phyloP scores from a whole-genome alignment of 192 early-diverging fungal genomes.

The Coemansia sp. region DNA sequence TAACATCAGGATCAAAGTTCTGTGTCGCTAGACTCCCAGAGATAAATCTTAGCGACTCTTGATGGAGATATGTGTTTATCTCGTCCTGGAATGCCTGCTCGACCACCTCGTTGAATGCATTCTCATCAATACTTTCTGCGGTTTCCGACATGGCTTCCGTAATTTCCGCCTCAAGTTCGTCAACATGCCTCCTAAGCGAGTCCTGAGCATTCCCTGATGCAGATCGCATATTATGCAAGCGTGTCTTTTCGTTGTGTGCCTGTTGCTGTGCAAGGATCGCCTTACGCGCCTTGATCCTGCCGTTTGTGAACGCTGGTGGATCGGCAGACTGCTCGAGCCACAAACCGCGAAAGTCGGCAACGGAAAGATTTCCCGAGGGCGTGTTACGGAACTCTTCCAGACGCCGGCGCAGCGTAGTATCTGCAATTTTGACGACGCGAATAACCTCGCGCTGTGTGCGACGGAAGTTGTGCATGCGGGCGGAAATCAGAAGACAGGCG shows the following conservation, averaged over 20 bases:
- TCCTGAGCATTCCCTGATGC: not conserved
- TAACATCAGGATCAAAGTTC: constrained; percentile 43
- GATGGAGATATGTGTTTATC: constrained; percentile 26
- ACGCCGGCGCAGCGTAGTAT: constrained; percentile 79
- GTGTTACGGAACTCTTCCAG: constrained; percentile 83
- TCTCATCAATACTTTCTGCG: not conserved
- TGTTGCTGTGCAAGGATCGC: constrained; percentile 34
- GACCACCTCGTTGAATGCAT: constrained; percentile 14
- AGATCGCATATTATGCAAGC: not conserved
- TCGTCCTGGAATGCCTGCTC: constrained; percentile 38
- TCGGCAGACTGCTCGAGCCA: constrained; percentile 83
- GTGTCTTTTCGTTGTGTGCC: not conserved
- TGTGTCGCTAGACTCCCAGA: constrained; percentile 6
- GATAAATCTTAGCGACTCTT: constrained; percentile 32
- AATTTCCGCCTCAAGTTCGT: constrained; percentile 4
- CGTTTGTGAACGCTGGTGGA: constrained; percentile 79
- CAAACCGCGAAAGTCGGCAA: constrained; percentile 77
- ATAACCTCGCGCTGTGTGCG: constrained; percentile 85
- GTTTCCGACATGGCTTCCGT: not conserved
- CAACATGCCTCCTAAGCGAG: not conserved
- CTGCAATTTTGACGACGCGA: constrained; percentile 86
- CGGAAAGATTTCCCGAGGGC: constrained; percentile 73
- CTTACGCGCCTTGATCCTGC: constrained; percentile 49
- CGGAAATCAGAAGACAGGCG: constrained; percentile 85
- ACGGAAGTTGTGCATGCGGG: constrained; percentile 87